Conservation (phyloP, 352 stramenopile genomes). For the Phytophthora hibernalis region DNA sequence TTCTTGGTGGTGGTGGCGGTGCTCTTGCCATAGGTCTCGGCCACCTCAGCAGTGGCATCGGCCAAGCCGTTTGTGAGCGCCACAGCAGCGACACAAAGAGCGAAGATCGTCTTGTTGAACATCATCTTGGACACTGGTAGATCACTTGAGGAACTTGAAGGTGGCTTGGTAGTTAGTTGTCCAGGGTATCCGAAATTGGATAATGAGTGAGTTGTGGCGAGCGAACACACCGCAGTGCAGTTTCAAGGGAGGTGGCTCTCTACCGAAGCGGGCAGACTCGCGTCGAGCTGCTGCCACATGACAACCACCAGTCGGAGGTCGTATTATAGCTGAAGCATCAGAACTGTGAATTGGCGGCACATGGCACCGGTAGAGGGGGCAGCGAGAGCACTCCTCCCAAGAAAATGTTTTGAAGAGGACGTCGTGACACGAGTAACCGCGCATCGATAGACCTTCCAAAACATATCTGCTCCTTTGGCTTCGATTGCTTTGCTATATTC, state of each 20-base stretch:
- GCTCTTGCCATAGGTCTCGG: not conserved
- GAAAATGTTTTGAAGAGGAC: too few relatives aligned
- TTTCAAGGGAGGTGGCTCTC: not conserved
- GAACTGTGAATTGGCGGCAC: too few relatives aligned
- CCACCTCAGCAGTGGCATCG: slow-evolving; percentile 2
- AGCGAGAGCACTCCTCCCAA: too few relatives aligned
- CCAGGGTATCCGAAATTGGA: slow-evolving; percentile 1
- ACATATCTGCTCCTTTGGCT: too few relatives aligned
- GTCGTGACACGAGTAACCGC: too few relatives aligned
- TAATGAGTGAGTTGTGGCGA: slow-evolving; percentile 5
- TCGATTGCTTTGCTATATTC: too few relatives aligned
- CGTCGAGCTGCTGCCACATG: not conserved
- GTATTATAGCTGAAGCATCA: too few relatives aligned
- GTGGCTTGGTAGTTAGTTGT: slow-evolving; percentile 13
- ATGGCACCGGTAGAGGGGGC: too few relatives aligned
- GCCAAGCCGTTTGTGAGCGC: slow-evolving; percentile 1
- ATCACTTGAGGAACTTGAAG: not conserved
- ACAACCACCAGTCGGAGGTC: too few relatives aligned
- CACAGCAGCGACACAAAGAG: slow-evolving; percentile 6
- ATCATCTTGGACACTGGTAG: slow-evolving; percentile 14
- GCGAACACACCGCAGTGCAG: too few relatives aligned
- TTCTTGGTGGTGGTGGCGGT: not conserved
- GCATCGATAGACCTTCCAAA: too few relatives aligned
- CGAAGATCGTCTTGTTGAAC: slow-evolving; percentile 18
- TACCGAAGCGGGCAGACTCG: not conserved